These are phyloP conservation scores for Leccinellum luteum DNA, from an alignment of 768 basidiomycete genomes.

Conservation along the genomic window DNA sequence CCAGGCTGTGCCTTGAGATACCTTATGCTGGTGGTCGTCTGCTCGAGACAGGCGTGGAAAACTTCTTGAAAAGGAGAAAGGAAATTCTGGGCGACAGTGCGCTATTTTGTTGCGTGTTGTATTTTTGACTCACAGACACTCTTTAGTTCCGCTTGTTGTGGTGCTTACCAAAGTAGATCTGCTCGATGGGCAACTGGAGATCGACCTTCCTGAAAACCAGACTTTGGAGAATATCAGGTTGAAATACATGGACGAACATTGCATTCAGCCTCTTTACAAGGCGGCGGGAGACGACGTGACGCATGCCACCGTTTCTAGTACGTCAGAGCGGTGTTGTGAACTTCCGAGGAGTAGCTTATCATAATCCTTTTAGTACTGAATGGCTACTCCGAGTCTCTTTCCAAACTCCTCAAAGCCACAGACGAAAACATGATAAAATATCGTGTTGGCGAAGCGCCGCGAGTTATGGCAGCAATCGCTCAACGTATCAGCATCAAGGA, in stretches of 20 bases:
- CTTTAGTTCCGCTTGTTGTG: slow-evolving; percentile 13
- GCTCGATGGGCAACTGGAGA: background rate
- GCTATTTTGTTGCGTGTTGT: background rate
- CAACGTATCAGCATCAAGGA: slow-evolving; percentile 16
- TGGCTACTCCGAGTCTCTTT: slow-evolving; percentile 4
- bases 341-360: background rate
- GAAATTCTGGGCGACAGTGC: slow-evolving; percentile 9
- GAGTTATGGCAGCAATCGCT: slow-evolving; percentile 10
- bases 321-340: background rate
- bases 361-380: slow-evolving; percentile 4
- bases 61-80: background rate
- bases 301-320: slow-evolving; percentile 9
- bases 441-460: slow-evolving; percentile 9
- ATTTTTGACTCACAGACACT: background rate
- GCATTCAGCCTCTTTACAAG: background rate
- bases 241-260: background rate
- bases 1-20: slow-evolving; percentile 17
- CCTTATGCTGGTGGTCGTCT: slow-evolving; percentile 12
- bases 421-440: slow-evolving; percentile 3
- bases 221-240: background rate
- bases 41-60: slow-evolving; percentile 15
- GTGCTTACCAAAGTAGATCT: slow-evolving; percentile 17
- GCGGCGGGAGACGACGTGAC: slow-evolving; percentile 1
- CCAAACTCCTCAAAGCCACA: background rate
- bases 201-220: background rate